These are phyloP conservation scores for Coffea canephora DNA, from an alignment of 257 asterid species.

Conservation along the genomic window DNA sequence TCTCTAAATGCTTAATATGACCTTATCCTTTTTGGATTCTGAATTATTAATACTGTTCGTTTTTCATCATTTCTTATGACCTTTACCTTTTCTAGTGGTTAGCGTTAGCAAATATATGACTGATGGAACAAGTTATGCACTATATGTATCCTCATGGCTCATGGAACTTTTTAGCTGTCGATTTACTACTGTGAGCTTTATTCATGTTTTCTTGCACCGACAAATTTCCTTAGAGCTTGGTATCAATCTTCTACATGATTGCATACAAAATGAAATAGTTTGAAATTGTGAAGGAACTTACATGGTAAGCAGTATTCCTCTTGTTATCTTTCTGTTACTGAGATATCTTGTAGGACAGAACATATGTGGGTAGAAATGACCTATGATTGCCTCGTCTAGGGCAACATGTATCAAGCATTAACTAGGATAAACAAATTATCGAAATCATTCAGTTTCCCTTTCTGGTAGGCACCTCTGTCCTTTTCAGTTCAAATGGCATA, in stretches of 20 bases:
- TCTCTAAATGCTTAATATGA: neutral
- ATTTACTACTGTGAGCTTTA: neutral
- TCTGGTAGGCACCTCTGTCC: neutral
- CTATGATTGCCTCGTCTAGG: too few species aligned
- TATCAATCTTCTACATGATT: neutral
- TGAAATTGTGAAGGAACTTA: neutral
- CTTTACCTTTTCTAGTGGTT: neutral
- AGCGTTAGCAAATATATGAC: neutral
- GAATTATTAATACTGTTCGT: neutral
- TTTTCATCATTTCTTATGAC: neutral
- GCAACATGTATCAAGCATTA: neutral
- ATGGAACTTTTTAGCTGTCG: neutral
- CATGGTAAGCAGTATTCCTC: neutral
- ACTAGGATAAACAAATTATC: slow-evolving; percentile 1
- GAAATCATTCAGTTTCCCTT: neutral
- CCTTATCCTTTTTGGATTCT: neutral
- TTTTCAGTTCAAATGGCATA: neutral
- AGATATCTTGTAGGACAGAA: neutral
- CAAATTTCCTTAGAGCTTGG: neutral
- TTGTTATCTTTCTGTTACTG: neutral
- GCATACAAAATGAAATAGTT: neutral
- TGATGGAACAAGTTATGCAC: neutral
- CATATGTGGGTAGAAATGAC: neutral
- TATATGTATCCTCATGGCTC: neutral
- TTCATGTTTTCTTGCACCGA: neutral